Evolutionary conservation across 2,329 filamentous ascomycete species (phyloP).

Genomic region (Aspergillus sp.): DNA sequence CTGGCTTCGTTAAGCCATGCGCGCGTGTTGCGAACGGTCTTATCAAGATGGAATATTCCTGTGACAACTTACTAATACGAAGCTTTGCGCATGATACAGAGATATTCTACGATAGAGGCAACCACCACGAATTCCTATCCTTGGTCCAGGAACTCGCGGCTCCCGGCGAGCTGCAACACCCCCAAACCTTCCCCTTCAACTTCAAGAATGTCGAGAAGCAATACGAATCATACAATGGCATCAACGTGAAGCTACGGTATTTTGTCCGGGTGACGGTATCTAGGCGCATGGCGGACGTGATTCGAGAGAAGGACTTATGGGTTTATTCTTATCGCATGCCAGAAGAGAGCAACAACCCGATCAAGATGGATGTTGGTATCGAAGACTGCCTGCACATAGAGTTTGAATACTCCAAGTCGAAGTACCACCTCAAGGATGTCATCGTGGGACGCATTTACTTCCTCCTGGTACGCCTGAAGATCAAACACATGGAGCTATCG

Average conservation of each 20-base stretch:
- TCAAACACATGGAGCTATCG: conserved; percentile 99
- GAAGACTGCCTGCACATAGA: conserved; percentile 99
- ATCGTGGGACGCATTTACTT: conserved; percentile 99
- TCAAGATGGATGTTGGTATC: conserved; percentile 99
- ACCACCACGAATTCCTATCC: conserved; percentile 98
- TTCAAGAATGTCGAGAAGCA: conserved; percentile 99
- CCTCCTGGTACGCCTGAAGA: conserved; percentile 92
- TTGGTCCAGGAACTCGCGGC: conserved; percentile 95
- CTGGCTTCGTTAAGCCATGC: not conserved
- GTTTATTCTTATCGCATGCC: conserved; percentile 98
- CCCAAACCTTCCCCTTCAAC: conserved; percentile 98
- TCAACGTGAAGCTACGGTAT: conserved; percentile 98
- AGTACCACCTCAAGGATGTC: conserved; percentile 98
- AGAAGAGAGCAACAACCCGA: conserved; percentile 95
- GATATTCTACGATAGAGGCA: conserved; percentile 99
- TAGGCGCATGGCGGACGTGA: conserved; percentile 94
- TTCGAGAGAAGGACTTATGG: conserved; percentile 99
- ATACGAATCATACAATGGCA: conserved; percentile 99
- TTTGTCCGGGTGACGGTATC: conserved; percentile 97
- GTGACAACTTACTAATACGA: not conserved
- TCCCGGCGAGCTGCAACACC: conserved; percentile 95
- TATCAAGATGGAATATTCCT: no score
- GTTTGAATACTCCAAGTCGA: conserved; percentile 98
- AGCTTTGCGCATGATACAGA: conserved; percentile 55
- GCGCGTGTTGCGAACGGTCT: not conserved